A percentile compares a stretch with the other conserved stretches of the same genome.
These are phyloP conservation scores for Phytophthora europaea DNA, from an alignment of 352 stramenopile genomes.

Conservation along the genomic window DNA sequence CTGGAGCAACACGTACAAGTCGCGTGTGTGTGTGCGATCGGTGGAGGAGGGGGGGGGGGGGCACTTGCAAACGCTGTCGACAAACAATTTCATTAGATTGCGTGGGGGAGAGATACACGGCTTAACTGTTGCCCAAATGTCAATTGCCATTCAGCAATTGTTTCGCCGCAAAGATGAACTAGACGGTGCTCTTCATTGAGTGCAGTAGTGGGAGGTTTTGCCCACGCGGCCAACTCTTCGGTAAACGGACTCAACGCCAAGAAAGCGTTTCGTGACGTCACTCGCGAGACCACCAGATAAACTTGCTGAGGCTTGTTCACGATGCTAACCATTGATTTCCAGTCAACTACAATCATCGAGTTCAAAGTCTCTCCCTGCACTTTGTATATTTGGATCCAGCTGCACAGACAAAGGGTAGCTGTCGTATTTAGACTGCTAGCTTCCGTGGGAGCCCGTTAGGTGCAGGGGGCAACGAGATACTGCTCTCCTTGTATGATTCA, in stretches of 20 bases:
- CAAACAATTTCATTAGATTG: too few species aligned
- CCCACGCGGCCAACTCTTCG: background rate
- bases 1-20: too few species aligned
- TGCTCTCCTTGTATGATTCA: background rate
- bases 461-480: background rate
- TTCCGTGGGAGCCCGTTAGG: background rate
- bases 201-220: background rate
- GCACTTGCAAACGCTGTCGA: too few species aligned
- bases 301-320: slow-evolving; percentile 6
- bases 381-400: background rate
- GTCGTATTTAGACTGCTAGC: background rate
- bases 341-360: background rate
- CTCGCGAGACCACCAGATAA: slow-evolving; percentile 1
- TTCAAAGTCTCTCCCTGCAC: slow-evolving; percentile 3
- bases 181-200: background rate
- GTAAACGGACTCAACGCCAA: slow-evolving; percentile 4
- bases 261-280: too few species aligned
- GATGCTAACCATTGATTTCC: background rate
- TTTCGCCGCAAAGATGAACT: too few species aligned
- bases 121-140: too few species aligned
- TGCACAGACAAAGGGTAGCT: slow-evolving; percentile 7
- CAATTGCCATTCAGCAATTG: too few species aligned
- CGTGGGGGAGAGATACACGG: too few species aligned
- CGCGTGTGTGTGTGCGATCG: too few species aligned
- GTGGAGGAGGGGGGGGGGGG: too few species aligned